phyloP scores from a whole-genome alignment of 768 basidiomycete species.

The Suillus spraguei region DNA sequence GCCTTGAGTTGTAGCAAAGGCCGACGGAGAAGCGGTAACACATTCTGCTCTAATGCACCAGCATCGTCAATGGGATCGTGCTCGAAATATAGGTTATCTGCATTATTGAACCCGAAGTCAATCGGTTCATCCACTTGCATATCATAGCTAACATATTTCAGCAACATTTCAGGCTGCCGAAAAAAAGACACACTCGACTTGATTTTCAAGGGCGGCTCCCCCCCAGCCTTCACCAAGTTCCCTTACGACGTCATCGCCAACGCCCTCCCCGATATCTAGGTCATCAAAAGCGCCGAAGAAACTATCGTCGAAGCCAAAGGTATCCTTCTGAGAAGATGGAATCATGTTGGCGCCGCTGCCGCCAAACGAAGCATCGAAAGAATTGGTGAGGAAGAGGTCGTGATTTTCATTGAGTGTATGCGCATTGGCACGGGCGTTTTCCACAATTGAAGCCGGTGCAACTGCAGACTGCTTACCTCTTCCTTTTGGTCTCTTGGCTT shows the following conservation, averaged over 20 bases:
- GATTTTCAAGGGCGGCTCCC: slow-evolving; percentile 31
- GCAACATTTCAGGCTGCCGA: not conserved
- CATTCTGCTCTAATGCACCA: slow-evolving; percentile 1
- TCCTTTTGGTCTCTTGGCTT: slow-evolving; percentile 26
- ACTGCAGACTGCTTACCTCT: slow-evolving; percentile 28
- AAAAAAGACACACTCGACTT: slow-evolving; percentile 20
- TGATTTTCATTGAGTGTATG: slow-evolving; percentile 76
- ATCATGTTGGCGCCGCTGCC: slow-evolving; percentile 35
- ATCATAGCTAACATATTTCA: not conserved
- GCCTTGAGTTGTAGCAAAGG: slow-evolving; percentile 3
- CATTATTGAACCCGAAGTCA: slow-evolving; percentile 15
- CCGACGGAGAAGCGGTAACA: not conserved
- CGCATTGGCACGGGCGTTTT: slow-evolving; percentile 50
- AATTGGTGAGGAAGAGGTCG: slow-evolving; percentile 64
- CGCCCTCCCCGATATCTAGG: slow-evolving; percentile 55
- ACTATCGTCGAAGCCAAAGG: slow-evolving; percentile 55
- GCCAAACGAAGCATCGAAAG: slow-evolving; percentile 64
- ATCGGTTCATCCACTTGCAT: slow-evolving; percentile 16
- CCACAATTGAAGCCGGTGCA: slow-evolving; percentile 35
- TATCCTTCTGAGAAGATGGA: slow-evolving; percentile 60
- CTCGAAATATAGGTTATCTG: slow-evolving; percentile 8
- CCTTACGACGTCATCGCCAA: slow-evolving; percentile 74
- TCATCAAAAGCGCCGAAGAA: slow-evolving; percentile 55
- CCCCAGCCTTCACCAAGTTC: slow-evolving; percentile 79
- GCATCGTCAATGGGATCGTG: not conserved